Evolutionary conservation across 176 grass and related monocot species (phyloP), one percentile per base, ranked within the genome.

Genomic region (Oryza longistaminata): DNA sequence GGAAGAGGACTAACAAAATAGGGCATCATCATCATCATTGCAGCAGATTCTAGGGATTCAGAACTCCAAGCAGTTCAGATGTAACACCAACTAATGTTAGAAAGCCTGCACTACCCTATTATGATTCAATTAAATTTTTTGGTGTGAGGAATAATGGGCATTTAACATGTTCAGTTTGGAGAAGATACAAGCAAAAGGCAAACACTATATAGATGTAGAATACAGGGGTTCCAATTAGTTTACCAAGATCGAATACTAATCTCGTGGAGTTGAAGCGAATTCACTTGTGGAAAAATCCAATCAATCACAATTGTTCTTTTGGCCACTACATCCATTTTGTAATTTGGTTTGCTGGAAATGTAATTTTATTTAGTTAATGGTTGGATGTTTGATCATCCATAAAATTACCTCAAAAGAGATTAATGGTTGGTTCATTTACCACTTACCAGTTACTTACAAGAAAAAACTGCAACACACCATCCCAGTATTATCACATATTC

Each of bases 51-150:
- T 91, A 87, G 50, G 70, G 66, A 52, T 91, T 50, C 42, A 84
- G 9, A 91, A 71, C 75, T 87, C 73, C 24, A 81, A 76, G 64
- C 62, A 87, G 50, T 80, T 87, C 81, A 80, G 64, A 64, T 91
- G 89, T 87, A 87, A 81, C 75, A 90, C 85, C 76, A 91, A 84
- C 81, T 84, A 81, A 87, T 87, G 76, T 79, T 84, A 87, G 81
- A 84, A 76, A 79, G 39, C 26, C 87, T 75, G 84, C 68, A 53
- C 52, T 79, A 84, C 11, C 68, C 52, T 75, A 62, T 50, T 49
- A 84, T 80, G 49, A 80, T 87, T 80, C 22, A 50, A 91, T 80
- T 87, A 64, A 84, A 76, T 75, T 91, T 85, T 87, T 87, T 91
- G 24, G 80, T 83, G 33, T 76, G 50, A 76, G 22, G 17, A 90